phyloP scores from a whole-genome alignment of 1,284 basidiomycete species.

The Boletus semigastroideus region DNA sequence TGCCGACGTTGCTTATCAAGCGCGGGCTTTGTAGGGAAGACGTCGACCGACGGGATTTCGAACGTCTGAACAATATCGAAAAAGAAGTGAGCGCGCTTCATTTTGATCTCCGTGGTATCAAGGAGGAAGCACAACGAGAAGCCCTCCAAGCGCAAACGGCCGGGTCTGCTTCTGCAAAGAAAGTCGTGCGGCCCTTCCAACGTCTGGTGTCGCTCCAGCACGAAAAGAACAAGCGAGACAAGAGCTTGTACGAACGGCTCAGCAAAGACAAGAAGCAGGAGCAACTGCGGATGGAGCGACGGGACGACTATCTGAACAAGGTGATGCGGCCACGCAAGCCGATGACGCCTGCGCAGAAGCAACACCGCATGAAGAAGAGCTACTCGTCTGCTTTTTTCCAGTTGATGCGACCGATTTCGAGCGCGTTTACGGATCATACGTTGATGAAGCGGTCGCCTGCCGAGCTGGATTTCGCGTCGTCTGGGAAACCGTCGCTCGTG shows the following conservation, averaged over 20 bases:
- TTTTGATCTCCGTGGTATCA: slow-evolving; percentile 68
- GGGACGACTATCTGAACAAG: slow-evolving; percentile 69
- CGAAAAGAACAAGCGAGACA: slow-evolving; percentile 79
- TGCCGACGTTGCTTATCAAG: slow-evolving; percentile 43
- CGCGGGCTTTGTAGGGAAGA: slow-evolving; percentile 51
- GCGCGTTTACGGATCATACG: slow-evolving; percentile 69
- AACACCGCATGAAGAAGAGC: slow-evolving; percentile 80
- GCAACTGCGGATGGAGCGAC: slow-evolving; percentile 64
- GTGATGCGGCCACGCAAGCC: slow-evolving; percentile 65
- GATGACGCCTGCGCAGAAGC: slow-evolving; percentile 50
- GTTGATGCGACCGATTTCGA: slow-evolving; percentile 83
- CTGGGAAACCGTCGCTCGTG: slow-evolving; percentile 69
- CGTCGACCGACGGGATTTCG: slow-evolving; percentile 63
- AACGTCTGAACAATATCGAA: slow-evolving; percentile 72
- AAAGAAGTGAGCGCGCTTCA: slow-evolving; percentile 56
- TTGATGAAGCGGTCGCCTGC: slow-evolving; percentile 57
- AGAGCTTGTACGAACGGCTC: slow-evolving; percentile 59
- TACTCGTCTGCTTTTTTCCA: slow-evolving; percentile 77
- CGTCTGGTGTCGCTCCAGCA: slow-evolving; percentile 59
- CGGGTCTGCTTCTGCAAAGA: slow-evolving; percentile 47
- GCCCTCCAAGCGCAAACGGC: slow-evolving; percentile 42
- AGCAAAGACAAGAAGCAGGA: slow-evolving; percentile 73
- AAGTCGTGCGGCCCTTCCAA: slow-evolving; percentile 66
- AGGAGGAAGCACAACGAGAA: slow-evolving; percentile 71
- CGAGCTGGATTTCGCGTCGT: slow-evolving; percentile 70